Percentiles rank a stretch among this genome's conserved stretches.
Conservation (phyloP, 2,329 filamentous ascomycete genomes). For the Sarocladiaceae sp. region DNA sequence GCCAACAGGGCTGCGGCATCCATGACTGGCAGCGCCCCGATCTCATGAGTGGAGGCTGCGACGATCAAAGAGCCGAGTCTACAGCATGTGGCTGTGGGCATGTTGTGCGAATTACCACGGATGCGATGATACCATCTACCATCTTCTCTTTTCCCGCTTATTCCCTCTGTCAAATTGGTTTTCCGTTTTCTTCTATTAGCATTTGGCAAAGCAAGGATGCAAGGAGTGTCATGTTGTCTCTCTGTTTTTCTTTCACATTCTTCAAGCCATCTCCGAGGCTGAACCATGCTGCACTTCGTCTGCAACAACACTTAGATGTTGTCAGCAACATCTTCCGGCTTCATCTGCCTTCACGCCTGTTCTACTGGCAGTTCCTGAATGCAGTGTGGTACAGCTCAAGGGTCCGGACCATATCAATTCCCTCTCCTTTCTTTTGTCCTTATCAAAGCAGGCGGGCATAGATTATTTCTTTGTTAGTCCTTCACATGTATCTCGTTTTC, state of each 20-base stretch:
- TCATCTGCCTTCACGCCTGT: too few relatives aligned
- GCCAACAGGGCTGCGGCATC: too few relatives aligned
- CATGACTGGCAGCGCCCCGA: too few relatives aligned
- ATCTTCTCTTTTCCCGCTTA: neutral
- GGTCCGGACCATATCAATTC: neutral
- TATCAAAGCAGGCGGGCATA: conserved; percentile 10
- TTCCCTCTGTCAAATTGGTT: neutral
- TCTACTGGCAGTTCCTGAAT: too few relatives aligned
- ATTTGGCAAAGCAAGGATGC: conserved; percentile 2
- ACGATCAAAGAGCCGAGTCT: too few relatives aligned
- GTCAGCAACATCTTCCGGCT: too few relatives aligned
- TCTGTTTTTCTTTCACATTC: neutral
- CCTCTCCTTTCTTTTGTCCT: neutral
- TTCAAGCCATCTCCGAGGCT: too few relatives aligned
- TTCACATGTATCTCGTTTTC: neutral
- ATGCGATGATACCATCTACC: conserved; percentile 7
- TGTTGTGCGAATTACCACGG: neutral
- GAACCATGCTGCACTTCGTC: too few relatives aligned
- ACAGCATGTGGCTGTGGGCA: neutral
- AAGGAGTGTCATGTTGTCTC: neutral
- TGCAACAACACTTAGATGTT: too few relatives aligned
- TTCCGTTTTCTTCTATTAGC: neutral
- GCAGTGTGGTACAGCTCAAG: too few relatives aligned
- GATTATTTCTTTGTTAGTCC: neutral
- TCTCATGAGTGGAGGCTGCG: too few relatives aligned